Percentiles rank a stretch among this genome's conserved stretches.
Evolutionary conservation across 2,329 filamentous ascomycete genomes (phyloP).

Genomic region (Graphilbum sp.): DNA sequence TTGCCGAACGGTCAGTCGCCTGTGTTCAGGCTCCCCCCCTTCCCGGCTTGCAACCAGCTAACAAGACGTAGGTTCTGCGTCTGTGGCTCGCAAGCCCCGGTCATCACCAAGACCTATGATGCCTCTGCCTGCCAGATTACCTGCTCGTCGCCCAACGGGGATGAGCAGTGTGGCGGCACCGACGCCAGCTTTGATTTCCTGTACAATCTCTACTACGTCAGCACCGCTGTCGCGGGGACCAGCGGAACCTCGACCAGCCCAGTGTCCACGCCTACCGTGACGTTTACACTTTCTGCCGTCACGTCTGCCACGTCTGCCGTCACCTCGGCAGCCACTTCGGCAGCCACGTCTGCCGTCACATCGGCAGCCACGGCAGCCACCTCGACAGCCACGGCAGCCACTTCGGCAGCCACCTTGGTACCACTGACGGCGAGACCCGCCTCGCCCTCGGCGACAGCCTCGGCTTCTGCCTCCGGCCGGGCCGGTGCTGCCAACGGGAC

Average conservation of each 20-base stretch:
- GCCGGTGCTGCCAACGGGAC: not conserved
- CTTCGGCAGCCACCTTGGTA: not conserved
- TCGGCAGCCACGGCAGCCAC: not conserved
- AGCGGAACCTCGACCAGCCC: too few relatives aligned
- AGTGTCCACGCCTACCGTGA: too few relatives aligned
- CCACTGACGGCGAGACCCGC: too few relatives aligned
- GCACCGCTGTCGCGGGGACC: not conserved
- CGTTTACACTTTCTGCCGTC: not conserved
- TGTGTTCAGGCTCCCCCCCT: not conserved
- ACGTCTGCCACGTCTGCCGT: not conserved
- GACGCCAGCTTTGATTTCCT: conserved; percentile 6
- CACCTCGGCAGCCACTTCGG: not conserved
- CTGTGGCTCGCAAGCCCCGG: conserved; percentile 4
- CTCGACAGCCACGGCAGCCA: not conserved
- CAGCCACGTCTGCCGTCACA: not conserved
- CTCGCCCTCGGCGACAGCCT: not conserved
- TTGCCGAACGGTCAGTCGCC: conserved; percentile 6
- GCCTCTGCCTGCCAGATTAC: conserved; percentile 6
- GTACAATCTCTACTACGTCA: conserved; percentile 8
- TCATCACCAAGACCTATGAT: conserved; percentile 7
- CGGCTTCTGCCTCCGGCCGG: not conserved
- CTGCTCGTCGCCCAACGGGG: conserved; percentile 6
- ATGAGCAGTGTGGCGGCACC: conserved; percentile 7
- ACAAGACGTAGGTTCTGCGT: conserved; percentile 7
- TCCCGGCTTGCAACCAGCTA: not conserved